Base-by-base conservation (phyloP, 2,329 filamentous ascomycete genomes). In the Diplodia scrobiculata region DNA sequence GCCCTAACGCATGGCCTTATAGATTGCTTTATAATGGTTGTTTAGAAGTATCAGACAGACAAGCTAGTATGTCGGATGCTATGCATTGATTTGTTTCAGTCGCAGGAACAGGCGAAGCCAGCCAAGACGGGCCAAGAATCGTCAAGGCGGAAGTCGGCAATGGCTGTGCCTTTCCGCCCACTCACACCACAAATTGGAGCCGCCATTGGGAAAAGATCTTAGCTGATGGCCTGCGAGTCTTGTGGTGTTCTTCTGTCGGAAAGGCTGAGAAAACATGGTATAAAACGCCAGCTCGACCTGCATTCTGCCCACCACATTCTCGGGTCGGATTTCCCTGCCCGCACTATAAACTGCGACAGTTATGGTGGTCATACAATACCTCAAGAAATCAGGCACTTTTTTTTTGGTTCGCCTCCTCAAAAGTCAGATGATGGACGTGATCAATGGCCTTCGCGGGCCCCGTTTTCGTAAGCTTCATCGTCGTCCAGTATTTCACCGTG, bases 401-500 rank as follows among this genome's bases (percentile, higher is more conserved):
- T 73, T 70, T 65, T 79, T 13, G 76, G 75, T 19, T 77, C 78
- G 17, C 69, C 72, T 14, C 68, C 73, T 19, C 68, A 67, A 66
- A 79, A 71, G 71, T 71, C 77, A 1, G 77, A 76, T 29, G 79
- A 81, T 71, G 79, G 78, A 3, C 77, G 79, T 65, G 84, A 86
- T 73, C 81, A 84, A 69, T 86, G 84, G 84, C 82, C 82, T 0
- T 85, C 83, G 0, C 77, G 84, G 82, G 81, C 9, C 76, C 84
- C 1, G 75, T 86, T 19, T 81, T 84, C 66, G 79, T 86, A 62
- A 81, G 82, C 63, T 83, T 84, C 64, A 76, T 86, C 36, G 83
- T 86, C n/a, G 82, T 81, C 0, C 82, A 83, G 3, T 86, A 86
- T 70, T 86, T 86, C 60, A 83, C 82, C 3, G 81, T 84, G 67